These are phyloP conservation scores for Albizia julibrissin DNA, from an alignment of 306 rosid genomes.

Conservation along the genomic window DNA sequence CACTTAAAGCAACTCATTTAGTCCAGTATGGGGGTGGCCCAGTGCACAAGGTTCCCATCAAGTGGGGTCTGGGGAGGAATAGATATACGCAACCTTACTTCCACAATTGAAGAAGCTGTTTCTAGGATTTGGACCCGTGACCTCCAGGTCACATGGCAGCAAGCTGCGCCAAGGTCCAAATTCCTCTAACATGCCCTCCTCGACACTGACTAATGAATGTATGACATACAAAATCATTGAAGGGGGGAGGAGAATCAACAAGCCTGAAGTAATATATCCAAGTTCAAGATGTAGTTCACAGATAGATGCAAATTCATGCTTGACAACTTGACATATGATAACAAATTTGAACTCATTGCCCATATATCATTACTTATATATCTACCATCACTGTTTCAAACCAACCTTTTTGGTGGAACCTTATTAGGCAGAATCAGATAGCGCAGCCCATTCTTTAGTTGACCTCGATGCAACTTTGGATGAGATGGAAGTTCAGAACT, in stretches of 20 bases:
- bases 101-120: too few relatives aligned
- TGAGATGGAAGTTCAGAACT: constrained; percentile 78
- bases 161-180: background rate
- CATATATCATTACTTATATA: constrained; percentile 1
- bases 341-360: constrained; percentile 11
- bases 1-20: background rate
- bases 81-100: too few relatives aligned
- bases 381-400: constrained; percentile 17
- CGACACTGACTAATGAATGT: background rate
- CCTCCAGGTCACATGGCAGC: too few relatives aligned
- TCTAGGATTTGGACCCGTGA: too few relatives aligned
- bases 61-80: too few relatives aligned
- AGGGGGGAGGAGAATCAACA: background rate
- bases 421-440: constrained; percentile 88
- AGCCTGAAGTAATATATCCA: constrained; percentile 6
- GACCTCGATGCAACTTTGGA: constrained; percentile 85
- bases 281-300: constrained; percentile 1
- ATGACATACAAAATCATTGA: constrained; percentile 21
- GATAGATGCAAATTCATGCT: constrained; percentile 18
- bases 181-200: constrained; percentile 9
- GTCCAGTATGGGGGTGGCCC: background rate
- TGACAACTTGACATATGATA: background rate
- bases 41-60: too few relatives aligned
- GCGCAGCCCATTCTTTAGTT: constrained; percentile 80
- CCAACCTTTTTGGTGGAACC: constrained; percentile 88